Base-by-base conservation (phyloP, 139 green algal species). In the Chlamydomonas urium region DNA sequence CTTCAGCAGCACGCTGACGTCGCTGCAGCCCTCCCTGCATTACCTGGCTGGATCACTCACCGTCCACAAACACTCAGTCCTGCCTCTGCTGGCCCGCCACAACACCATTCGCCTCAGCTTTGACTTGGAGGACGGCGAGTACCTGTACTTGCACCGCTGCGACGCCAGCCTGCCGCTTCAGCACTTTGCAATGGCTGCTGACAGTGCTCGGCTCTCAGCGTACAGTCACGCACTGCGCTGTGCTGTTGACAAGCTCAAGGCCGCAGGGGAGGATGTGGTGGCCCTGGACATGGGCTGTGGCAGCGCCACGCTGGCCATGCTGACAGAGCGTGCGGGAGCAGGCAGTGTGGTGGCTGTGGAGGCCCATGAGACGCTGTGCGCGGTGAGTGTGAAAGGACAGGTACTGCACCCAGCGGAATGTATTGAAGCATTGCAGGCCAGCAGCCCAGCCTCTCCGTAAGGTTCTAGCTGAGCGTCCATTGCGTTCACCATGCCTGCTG, bases 81-180 rank as follows among this genome's bases (percentile, higher is more conserved):
- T 89, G 50, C 85, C 85, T 1, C 33, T 92, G 23, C 65, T 79
- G 38, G 80, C 81, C 29, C 73, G 74, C 17, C 88, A 93, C 75
- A 93, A 93, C 75, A 93, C 88, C 26, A 83, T 92, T 35, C 37
- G 74, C 29, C 56, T 84, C 59, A 79, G 73, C 33, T 93, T 93
- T 69, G 81, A 88, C 35, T 73, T 93, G 4, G 82, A 89, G 63
- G 71, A 77, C 1, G 84, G 83, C 0, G 87, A 90, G 56, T 93
- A 89, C 70, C 58, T 84, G 24, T 50, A 83, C 73, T 62, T 91
- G 14, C 31, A 57, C 26, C 85, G 80, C 60, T 48, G 58, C 14
- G 85, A 91, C 42, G 83, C 85, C 29, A 71, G 73, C 38, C 90
- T 93, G 65, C 88, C 88, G 2, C 71, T 73, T 28, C 38, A 73